Evolutionary conservation across 495 filamentous ascomycete genomes (phyloP).

Genomic region (Trichocladium uniseriatum): DNA sequence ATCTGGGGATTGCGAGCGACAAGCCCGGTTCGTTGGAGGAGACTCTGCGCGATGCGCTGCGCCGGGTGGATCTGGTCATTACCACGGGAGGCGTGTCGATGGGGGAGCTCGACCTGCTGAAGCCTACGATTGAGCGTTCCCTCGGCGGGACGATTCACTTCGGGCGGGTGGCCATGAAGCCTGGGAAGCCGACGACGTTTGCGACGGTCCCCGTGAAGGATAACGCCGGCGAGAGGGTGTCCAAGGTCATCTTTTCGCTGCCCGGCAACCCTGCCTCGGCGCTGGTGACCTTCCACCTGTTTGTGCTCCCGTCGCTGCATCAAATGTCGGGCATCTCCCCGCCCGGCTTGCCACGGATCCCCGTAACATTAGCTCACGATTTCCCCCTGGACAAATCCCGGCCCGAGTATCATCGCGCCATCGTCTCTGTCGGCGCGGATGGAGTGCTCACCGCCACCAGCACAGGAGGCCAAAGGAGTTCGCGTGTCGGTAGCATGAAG

Average conservation of each 20-base stretch:
- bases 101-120: conserved; percentile 95
- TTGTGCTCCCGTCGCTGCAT: conserved; percentile 82
- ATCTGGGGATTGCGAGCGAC: conserved; percentile 82
- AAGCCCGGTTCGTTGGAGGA: conserved; percentile 67
- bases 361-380: conserved; percentile 61
- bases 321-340: conserved; percentile 53
- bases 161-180: conserved; percentile 94
- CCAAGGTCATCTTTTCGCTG: conserved; percentile 77
- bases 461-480: conserved; percentile 86
- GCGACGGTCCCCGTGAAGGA: conserved; percentile 69
- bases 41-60: conserved; percentile 61
- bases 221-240: conserved; percentile 44
- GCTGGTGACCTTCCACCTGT: conserved; percentile 85
- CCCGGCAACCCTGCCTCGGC: conserved; percentile 93
- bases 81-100: conserved; percentile 95
- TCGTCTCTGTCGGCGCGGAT: conserved; percentile 46
- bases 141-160: conserved; percentile 95
- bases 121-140: conserved; percentile 87
- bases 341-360: conserved; percentile 58
- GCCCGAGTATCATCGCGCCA: conserved; percentile 79
- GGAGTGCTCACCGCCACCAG: conserved; percentile 68
- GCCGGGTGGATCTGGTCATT: conserved; percentile 70
- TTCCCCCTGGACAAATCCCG: conserved; percentile 62
- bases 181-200: conserved; percentile 94
- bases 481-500: conserved; percentile 75